phyloP scores from a whole-genome alignment of 73 alveolate genomes.

The Symbiodinium pilosum region DNA sequence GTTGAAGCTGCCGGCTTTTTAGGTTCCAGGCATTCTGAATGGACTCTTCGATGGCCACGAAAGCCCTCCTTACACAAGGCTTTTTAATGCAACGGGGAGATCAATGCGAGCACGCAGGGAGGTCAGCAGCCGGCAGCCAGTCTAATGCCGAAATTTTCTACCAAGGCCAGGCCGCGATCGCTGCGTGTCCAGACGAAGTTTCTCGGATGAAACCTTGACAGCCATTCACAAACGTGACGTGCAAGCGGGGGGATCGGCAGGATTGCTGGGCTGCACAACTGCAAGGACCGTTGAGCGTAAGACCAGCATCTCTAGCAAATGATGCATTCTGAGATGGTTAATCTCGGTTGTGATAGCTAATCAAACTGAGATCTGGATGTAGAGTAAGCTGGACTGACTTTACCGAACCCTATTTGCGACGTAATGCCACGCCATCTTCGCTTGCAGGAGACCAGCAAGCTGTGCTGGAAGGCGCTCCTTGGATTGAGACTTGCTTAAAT shows the following conservation, averaged over 20 bases:
- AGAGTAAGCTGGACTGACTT: too few relatives aligned
- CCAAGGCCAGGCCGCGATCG: slow-evolving; percentile 38
- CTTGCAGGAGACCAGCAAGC: slow-evolving; percentile 32
- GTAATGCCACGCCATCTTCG: too few relatives aligned
- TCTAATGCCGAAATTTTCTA: background rate
- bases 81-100: background rate
- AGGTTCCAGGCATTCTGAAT: slow-evolving; percentile 17
- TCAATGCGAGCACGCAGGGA: background rate
- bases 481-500: background rate
- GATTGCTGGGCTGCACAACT: too few relatives aligned
- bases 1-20: background rate
- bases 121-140: background rate
- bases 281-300: too few relatives aligned
- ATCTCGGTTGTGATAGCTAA: too few relatives aligned
- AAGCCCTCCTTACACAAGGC: slow-evolving; percentile 60
- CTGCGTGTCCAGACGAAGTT: slow-evolving; percentile 67
- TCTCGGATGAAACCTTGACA: slow-evolving; percentile 51
- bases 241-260: too few relatives aligned
- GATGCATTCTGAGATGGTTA: too few relatives aligned
- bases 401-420: too few relatives aligned
- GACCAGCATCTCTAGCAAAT: too few relatives aligned
- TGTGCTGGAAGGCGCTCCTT: slow-evolving; percentile 51
- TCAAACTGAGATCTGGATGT: too few relatives aligned
- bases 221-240: too few relatives aligned
- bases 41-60: slow-evolving; percentile 78